These are phyloP conservation scores for Casuarina glauca DNA, from an alignment of 306 rosid genomes.

Conservation along the genomic window DNA sequence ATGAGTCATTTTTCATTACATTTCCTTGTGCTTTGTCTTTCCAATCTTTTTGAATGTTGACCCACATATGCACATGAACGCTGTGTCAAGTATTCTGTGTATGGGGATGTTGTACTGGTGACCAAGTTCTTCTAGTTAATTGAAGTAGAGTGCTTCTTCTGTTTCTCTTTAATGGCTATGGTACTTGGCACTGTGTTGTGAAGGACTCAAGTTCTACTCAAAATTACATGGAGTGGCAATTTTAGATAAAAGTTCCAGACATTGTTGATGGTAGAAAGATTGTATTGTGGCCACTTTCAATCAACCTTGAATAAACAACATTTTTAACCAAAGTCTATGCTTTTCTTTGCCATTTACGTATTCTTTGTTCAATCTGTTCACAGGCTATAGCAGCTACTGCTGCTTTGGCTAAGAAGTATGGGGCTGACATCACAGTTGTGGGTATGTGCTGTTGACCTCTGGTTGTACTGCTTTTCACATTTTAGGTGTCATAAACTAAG, in stretches of 20 bases:
- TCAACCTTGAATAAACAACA: not conserved
- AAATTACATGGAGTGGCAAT: not conserved
- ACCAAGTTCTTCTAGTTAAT: not conserved
- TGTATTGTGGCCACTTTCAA: not conserved
- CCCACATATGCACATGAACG: not conserved
- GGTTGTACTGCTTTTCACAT: conserved; percentile 10
- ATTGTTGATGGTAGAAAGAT: not conserved
- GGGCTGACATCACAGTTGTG: conserved; percentile 89
- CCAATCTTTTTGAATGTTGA: not conserved
- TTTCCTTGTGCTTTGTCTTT: not conserved
- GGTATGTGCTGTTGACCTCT: conserved; percentile 45
- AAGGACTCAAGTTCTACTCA: not conserved
- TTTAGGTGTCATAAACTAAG: conserved; percentile 21
- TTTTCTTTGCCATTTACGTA: conserved; percentile 17
- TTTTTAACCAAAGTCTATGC: conserved; percentile 2
- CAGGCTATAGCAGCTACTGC: conserved; percentile 79
- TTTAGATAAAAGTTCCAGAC: not conserved
- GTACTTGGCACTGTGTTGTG: not conserved
- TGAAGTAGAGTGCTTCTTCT: not conserved
- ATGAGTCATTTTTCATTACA: not conserved
- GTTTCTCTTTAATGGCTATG: not conserved
- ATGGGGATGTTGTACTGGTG: not conserved
- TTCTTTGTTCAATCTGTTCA: conserved; percentile 11
- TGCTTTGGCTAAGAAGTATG: conserved; percentile 86
- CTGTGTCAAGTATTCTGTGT: not conserved